These are phyloP conservation scores for Rhynchospora breviuscula DNA, from an alignment of 176 grass and related monocot species.

Conservation along the genomic window DNA sequence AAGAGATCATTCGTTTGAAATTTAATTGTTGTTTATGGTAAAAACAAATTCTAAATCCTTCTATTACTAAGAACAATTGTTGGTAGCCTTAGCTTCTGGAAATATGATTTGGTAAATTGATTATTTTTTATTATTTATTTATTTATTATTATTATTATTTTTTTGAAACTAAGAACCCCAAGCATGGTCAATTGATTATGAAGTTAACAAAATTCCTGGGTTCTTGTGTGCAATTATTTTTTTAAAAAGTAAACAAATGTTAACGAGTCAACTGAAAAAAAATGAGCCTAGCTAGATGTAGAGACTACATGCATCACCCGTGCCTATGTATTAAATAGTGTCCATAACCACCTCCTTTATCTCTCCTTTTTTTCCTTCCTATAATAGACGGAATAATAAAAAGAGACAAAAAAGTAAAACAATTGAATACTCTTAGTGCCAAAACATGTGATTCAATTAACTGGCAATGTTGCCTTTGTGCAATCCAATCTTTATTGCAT, in stretches of 20 bases:
- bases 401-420: background rate
- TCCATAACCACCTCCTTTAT: background rate
- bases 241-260: background rate
- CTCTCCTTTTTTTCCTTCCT: constrained; percentile 7
- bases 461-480: constrained; percentile 30
- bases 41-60: no score
- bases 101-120: no score
- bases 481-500: constrained; percentile 12
- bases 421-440: constrained; percentile 11
- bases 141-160: no score
- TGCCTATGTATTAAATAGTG: constrained; percentile 22
- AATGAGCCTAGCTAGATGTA: background rate
- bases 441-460: constrained; percentile 37
- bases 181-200: no score
- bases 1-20: no score
- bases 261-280: background rate
- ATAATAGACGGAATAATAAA: background rate
- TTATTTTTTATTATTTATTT: no score
- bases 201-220: no score
- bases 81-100: no score
- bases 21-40: no score
- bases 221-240: background rate
- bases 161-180: no score
- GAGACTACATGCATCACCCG: constrained; percentile 34
- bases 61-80: no score